Evolutionary conservation across 495 filamentous ascomycete species (phyloP), one percentile per base, ranked within the genome.

Genomic region (Penicillium bialowiezense): DNA sequence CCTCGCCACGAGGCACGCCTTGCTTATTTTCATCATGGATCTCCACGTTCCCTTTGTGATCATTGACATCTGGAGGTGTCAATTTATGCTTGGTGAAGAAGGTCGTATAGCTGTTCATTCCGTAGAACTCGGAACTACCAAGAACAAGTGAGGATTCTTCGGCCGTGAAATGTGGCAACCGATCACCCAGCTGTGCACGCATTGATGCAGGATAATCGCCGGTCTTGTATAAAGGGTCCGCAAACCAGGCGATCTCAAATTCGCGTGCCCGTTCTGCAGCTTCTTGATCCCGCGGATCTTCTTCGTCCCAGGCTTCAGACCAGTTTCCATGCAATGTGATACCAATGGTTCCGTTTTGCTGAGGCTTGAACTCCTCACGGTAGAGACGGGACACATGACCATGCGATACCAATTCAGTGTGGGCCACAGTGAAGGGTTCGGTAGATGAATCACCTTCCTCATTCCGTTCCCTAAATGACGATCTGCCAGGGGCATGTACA

Each of bases 31-130:
- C 60, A 48, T 76, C 69, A 9, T 48, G 52, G n/a, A 66, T 56
- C 14, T 72, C 62, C 24, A 75, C 60, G 56, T 77, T 74, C 1
- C 74, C 74, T 33, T 72, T 71, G 39, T 69, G 62, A 50, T 77
- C 74, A 45, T 73, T 72, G 41, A 62, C 60, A 49, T 70, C 70
- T 3, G 72, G 51, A 0, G 63, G 64, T 1, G 69, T 62, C 15
- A 57, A 53, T 18, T 49, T 63, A 48, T 76, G 70, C 41, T 66
- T 66, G 40, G 75, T 56, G 49, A 74, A 76, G 48, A 74, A 74
- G 17, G 72, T 63, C 3, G 74, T 76, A 58, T 78, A 77, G 26
- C 64, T 68, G 54, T 76, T 78, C 74, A 77, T 78, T 7, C 73
- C 74, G 55, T 77, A 78, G 48, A 77, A 78, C 45, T 76, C 75